These are phyloP conservation scores for Fusarium napiforme DNA, from an alignment of 2,329 filamentous ascomycete species.

Conservation along the genomic window DNA sequence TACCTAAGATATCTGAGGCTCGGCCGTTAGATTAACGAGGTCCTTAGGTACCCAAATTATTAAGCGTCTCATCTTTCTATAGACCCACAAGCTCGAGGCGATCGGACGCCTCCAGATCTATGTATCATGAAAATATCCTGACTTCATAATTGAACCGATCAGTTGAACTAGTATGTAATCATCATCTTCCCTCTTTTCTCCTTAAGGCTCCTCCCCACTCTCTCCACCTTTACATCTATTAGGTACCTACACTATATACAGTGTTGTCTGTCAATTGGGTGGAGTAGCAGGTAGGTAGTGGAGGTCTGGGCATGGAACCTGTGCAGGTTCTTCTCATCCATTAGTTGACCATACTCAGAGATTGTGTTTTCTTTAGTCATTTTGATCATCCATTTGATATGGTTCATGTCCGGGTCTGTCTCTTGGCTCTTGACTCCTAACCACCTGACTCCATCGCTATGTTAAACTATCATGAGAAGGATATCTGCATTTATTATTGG, in stretches of 20 bases:
- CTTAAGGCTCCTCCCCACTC: not conserved
- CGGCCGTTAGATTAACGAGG: not conserved
- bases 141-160: not conserved
- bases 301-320: not conserved
- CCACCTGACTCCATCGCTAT: not conserved
- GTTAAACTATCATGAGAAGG: not conserved
- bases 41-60: not conserved
- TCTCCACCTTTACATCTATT: not conserved
- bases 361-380: not conserved
- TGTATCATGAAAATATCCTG: not conserved
- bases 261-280: not conserved
- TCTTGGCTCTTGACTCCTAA: not conserved
- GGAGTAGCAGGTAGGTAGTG: not conserved
- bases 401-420: not conserved
- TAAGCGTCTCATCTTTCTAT: not conserved
- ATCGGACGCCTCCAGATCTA: not conserved
- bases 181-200: constrained; percentile 11
- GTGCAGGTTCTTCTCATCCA: not conserved
- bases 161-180: not conserved
- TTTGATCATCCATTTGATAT: not conserved
- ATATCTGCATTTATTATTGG: not conserved
- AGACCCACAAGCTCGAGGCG: not conserved
- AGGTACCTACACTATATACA: not conserved
- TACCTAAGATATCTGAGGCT: not conserved
- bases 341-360: not conserved